phyloP scores from a whole-genome alignment of 2,329 filamentous ascomycete species.

The Endothia cerciana region DNA sequence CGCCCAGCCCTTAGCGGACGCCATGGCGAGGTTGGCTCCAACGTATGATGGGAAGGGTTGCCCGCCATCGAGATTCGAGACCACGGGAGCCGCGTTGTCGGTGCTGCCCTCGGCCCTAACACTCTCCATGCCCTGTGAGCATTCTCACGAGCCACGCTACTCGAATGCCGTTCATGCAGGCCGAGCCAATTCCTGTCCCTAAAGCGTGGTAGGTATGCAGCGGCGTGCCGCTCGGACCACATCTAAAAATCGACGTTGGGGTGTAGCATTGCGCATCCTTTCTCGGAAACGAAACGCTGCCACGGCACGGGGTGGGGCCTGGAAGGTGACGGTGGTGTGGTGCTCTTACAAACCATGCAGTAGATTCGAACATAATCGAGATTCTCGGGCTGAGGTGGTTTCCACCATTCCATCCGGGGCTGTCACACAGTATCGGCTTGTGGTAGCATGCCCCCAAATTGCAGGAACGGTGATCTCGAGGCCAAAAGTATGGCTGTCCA shows the following conservation, averaged over 20 bases:
- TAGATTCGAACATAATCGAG: neutral
- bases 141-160: constrained; percentile 10
- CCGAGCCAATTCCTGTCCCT: constrained; percentile 12
- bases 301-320: neutral
- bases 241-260: constrained; percentile 17
- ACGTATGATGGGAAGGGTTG: neutral
- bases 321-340: constrained; percentile 5
- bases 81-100: constrained; percentile 3
- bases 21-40: neutral
- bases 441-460: constrained; percentile 16
- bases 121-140: neutral
- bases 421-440: constrained; percentile 11
- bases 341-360: neutral
- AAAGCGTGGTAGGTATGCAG: neutral
- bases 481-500: neutral
- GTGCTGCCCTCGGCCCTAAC: neutral
- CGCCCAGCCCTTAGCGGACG: neutral
- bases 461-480: constrained; percentile 15
- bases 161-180: constrained; percentile 19
- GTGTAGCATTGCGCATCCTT: constrained; percentile 6
- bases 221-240: constrained; percentile 16
- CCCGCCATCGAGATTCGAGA: constrained; percentile 22
- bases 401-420: constrained; percentile 8
- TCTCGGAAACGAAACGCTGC: constrained; percentile 22
- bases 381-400: constrained; percentile 15